Evolutionary conservation across 2,329 filamentous ascomycete genomes (phyloP).

Genomic region (Ascochyta clinopodiicola): DNA sequence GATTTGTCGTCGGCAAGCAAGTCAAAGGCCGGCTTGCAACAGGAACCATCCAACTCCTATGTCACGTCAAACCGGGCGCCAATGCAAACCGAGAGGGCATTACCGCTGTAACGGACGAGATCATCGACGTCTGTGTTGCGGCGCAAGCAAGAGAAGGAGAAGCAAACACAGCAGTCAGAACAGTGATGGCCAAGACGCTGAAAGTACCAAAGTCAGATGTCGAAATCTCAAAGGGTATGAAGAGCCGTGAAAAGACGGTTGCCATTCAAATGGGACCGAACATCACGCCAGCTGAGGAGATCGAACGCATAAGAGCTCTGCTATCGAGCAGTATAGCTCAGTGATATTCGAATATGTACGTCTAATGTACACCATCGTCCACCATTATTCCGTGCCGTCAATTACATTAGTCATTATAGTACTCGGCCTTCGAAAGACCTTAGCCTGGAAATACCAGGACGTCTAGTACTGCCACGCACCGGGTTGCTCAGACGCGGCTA

Average conservation of each 20-base stretch:
- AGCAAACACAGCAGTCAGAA: conserved; percentile 70
- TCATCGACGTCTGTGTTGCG: conserved; percentile 69
- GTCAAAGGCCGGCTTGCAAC: conserved; percentile 16
- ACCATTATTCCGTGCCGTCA: background rate
- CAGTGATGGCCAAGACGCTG: conserved; percentile 68
- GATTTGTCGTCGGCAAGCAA: conserved; percentile 35
- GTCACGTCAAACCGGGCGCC: conserved; percentile 71
- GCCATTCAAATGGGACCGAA: conserved; percentile 20
- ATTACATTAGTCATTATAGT: conserved; percentile 17
- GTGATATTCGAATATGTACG: conserved; percentile 13
- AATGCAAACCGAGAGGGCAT: conserved; percentile 69
- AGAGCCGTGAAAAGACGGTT: conserved; percentile 68
- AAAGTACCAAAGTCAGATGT: conserved; percentile 69
- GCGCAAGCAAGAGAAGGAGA: conserved; percentile 71
- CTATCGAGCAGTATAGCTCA: conserved; percentile 26
- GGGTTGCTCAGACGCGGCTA: conserved; percentile 29
- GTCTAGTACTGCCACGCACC: conserved; percentile 49
- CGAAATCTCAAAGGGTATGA: conserved; percentile 67
- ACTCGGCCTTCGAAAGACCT: conserved; percentile 4
- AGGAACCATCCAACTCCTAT: conserved; percentile 62
- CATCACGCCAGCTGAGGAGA: conserved; percentile 31
- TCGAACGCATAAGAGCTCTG: conserved; percentile 34
- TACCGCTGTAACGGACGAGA: conserved; percentile 60
- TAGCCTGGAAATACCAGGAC: background rate
- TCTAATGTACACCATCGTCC: conserved; percentile 2